phyloP scores from a whole-genome alignment of 192 early-diverging fungal genomes.

The Mortierella claussenii region DNA sequence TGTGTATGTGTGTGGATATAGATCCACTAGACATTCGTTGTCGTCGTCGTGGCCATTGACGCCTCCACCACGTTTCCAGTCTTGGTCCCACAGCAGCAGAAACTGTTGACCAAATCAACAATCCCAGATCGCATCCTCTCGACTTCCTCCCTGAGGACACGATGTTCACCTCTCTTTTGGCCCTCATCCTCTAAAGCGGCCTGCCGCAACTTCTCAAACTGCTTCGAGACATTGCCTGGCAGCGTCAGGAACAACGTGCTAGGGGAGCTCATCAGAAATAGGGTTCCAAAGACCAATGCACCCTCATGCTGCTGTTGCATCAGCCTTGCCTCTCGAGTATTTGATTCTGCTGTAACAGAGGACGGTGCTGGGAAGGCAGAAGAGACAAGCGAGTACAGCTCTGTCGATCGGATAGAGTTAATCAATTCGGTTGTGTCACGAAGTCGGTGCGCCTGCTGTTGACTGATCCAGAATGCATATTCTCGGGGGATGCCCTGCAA shows the following conservation, averaged over 20 bases:
- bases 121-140: slow-evolving; percentile 63
- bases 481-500: slow-evolving; percentile 59
- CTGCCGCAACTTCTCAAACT: slow-evolving; percentile 42
- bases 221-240: slow-evolving; percentile 54
- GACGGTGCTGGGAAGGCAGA: slow-evolving; percentile 32
- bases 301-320: slow-evolving; percentile 52
- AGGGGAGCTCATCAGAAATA: slow-evolving; percentile 71
- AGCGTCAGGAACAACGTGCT: slow-evolving; percentile 64
- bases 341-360: neutral
- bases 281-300: slow-evolving; percentile 62
- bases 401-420: slow-evolving; percentile 51
- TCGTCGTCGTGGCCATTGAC: neutral
- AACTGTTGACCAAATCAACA: slow-evolving; percentile 63
- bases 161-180: slow-evolving; percentile 39
- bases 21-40: no score
- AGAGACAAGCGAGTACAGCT: slow-evolving; percentile 57
- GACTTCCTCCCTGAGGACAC: slow-evolving; percentile 63
- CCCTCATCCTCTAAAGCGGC: slow-evolving; percentile 24
- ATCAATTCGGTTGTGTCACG: slow-evolving; percentile 46
- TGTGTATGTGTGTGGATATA: no score
- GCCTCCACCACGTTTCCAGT: neutral
- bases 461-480: slow-evolving; percentile 55
- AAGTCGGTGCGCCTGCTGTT: slow-evolving; percentile 50
- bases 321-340: slow-evolving; percentile 19
- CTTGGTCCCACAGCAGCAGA: slow-evolving; percentile 67